These are phyloP conservation scores for Quercus rubra DNA, from an alignment of 306 rosid species.

Conservation along the genomic window DNA sequence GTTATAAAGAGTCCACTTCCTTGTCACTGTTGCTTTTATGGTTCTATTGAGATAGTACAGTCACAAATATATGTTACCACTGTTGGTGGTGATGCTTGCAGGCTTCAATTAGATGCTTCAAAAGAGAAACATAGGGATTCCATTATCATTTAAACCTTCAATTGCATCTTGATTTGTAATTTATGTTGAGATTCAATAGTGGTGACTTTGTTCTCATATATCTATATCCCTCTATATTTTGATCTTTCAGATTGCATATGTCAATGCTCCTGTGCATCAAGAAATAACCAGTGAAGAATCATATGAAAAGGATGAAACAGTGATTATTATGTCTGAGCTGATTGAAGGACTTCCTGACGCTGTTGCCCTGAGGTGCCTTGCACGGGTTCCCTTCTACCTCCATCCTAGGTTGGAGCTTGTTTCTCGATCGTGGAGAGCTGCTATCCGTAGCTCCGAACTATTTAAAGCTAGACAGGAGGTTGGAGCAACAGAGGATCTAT, in stretches of 20 bases:
- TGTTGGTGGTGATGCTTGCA: neutral
- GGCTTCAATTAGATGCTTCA: neutral
- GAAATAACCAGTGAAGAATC: constrained; percentile 19
- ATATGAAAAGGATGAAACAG: constrained; percentile 45
- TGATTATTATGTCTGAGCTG: constrained; percentile 76
- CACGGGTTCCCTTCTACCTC: constrained; percentile 86
- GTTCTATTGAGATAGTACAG: neutral
- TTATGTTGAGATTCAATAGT: neutral
- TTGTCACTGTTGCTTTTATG: neutral
- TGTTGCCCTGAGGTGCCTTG: constrained; percentile 89
- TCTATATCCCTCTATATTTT: neutral
- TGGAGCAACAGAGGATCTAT: constrained; percentile 73
- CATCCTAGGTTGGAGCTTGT: constrained; percentile 83
- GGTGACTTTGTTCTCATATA: neutral
- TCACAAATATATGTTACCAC: neutral
- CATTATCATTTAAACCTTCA: neutral
- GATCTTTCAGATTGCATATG: constrained; percentile 29
- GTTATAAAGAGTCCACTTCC: neutral
- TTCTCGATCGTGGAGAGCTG: constrained; percentile 83
- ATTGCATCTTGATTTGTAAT: neutral
- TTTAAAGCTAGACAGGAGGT: constrained; percentile 78
- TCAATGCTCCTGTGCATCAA: constrained; percentile 27
- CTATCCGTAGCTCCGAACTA: constrained; percentile 74
- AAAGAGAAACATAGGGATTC: neutral
- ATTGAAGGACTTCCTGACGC: constrained; percentile 97